Evolutionary conservation across 768 basidiomycete genomes (phyloP), one percentile per base, ranked within the genome.

Genomic region (Pilatotrama ljubarskyi): DNA sequence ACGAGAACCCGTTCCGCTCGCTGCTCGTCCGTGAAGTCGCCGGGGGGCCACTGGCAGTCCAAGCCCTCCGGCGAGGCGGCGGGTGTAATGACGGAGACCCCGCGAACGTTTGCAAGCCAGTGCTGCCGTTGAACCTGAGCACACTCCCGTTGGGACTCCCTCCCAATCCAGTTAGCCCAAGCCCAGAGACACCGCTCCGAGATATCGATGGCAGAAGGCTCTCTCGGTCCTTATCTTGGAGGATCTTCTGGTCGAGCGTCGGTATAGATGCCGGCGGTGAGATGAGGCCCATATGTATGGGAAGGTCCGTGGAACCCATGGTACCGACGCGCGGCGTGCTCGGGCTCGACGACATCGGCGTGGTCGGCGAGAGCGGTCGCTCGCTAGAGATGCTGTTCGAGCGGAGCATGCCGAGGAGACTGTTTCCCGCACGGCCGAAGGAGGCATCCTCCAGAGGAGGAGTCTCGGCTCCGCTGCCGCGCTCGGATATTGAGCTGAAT

Each of bases 361-460:
- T 49, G 1, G 55, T 53, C 18, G 68, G 65, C 3, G 68, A 68
- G 14, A 62, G 35, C 3, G 69, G 64, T 14, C 66, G 53, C 49
- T 66, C 66, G 52, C 58, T 65, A 15, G 62, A 44, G 36, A 76
- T 69, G 42, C 78, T 74, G 61, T 72, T 78, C 22, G 77, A 73
- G 38, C 81, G 75, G 47, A 82, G 70, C 77, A 81, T 82, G 61
- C 75, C 77, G 41, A 87, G 71, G 36, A 88, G 73, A 64, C 78
- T 84, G 38, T 73, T 82, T 9, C 85, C 84, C 64, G 76, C 82
- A 37, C 78, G 78, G 24, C 78, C 76, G 58, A 87, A 87, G 10
- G 85, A 85, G 15, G 85, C 85, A 53, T 85, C 77, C n/a, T 70
- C 55, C 26, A 32, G 49, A 15, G 68, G 48, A n/a, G 61, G 51